A percentile compares a stretch with the other conserved stretches of the same genome.
These are phyloP conservation scores for Rickenella mellea DNA, from an alignment of 768 basidiomycete genomes.

Conservation along the genomic window DNA sequence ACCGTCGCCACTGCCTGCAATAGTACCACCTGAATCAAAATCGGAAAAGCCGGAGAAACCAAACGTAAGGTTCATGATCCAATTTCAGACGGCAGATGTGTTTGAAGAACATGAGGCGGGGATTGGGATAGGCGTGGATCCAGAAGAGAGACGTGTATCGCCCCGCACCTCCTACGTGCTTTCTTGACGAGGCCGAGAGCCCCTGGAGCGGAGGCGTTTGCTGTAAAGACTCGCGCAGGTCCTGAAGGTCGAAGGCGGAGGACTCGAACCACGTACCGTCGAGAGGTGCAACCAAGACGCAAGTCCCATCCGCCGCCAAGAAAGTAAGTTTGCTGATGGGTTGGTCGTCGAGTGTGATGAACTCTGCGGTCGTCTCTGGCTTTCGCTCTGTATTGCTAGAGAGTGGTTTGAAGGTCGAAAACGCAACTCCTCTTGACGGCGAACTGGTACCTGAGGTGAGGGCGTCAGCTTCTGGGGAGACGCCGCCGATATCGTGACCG, in stretches of 20 bases:
- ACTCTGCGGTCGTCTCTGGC: constrained; percentile 33
- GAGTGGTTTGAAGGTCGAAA: constrained; percentile 41
- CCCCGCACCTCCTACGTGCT: constrained; percentile 9
- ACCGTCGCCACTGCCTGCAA: too few species aligned
- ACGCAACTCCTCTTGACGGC: constrained; percentile 24
- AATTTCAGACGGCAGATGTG: too few species aligned
- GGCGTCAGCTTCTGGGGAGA: background rate
- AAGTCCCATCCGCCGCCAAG: constrained; percentile 42
- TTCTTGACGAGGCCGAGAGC: too few species aligned
- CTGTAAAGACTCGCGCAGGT: too few species aligned
- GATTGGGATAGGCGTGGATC: too few species aligned
- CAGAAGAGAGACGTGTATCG: too few species aligned
- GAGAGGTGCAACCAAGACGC: constrained; percentile 35
- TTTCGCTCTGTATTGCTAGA: constrained; percentile 8
- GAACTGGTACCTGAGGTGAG: constrained; percentile 1
- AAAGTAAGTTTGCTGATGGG: constrained; percentile 39
- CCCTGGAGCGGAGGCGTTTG: too few species aligned
- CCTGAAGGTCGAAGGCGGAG: constrained; percentile 30
- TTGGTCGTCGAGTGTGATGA: constrained; percentile 37
- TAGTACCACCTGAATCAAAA: too few species aligned
- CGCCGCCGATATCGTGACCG: too few species aligned
- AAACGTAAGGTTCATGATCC: too few species aligned
- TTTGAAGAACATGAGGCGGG: too few species aligned
- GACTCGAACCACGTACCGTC: constrained; percentile 47
- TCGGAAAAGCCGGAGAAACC: too few species aligned